These are phyloP conservation scores for Cryptococcus amylolentus DNA, from an alignment of 1,284 basidiomycete genomes.

Conservation along the genomic window DNA sequence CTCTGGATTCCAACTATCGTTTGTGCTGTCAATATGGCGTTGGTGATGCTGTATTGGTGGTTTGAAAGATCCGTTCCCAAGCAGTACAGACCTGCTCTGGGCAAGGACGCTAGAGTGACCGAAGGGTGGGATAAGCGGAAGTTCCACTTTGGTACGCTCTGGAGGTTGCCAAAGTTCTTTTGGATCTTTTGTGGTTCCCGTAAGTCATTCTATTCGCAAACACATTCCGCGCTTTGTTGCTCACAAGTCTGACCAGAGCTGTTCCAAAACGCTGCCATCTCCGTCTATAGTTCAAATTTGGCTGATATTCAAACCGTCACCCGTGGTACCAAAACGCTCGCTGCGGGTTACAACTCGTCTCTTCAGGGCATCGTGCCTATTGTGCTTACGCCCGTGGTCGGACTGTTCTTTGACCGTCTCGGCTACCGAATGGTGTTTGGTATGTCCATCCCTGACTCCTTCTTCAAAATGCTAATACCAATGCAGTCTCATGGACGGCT, in stretches of 20 bases:
- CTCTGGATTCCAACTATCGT: constrained; percentile 48
- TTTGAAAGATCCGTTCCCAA: constrained; percentile 43
- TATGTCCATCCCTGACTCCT: constrained; percentile 5
- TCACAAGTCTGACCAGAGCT: constrained; percentile 18
- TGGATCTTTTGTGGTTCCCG: constrained; percentile 36
- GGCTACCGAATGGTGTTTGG: constrained; percentile 42
- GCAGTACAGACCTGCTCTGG: constrained; percentile 31
- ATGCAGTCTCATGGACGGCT: constrained; percentile 32
- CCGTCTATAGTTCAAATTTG: constrained; percentile 47
- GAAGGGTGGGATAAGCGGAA: constrained; percentile 25
- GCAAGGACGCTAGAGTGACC: constrained; percentile 19
- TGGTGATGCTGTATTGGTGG: constrained; percentile 41
- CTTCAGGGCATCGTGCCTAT: constrained; percentile 51
- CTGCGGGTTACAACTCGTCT: constrained; percentile 51
- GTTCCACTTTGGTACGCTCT: constrained; percentile 16
- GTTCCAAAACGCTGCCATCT: constrained; percentile 46
- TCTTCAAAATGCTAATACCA: neutral
- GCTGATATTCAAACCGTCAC: constrained; percentile 50
- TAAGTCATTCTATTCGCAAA: constrained; percentile 20
- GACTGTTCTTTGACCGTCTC: constrained; percentile 42
- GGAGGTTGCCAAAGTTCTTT: constrained; percentile 35
- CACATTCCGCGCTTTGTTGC: neutral
- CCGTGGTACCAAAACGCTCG: constrained; percentile 43
- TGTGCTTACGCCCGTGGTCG: constrained; percentile 48
- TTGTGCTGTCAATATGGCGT: constrained; percentile 26